Percentiles rank a stretch among this genome's conserved stretches.
Conservation (phyloP, 139 green algal species). For the Tetratostichococcus sp. region DNA sequence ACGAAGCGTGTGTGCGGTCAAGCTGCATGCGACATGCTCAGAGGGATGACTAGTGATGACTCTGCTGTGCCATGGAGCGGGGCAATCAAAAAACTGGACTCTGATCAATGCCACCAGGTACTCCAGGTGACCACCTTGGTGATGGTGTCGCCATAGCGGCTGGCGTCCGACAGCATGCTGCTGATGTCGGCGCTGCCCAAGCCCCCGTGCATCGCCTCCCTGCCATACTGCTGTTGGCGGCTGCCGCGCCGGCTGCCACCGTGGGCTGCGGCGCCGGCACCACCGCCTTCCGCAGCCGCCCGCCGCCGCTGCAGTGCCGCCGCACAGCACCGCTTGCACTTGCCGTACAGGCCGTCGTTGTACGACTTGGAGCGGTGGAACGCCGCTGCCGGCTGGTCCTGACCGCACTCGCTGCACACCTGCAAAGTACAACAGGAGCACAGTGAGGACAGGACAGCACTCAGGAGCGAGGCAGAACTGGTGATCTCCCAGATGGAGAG, state of each 20-base stretch:
- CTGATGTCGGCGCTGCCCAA: not conserved
- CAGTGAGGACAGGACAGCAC: too few species aligned
- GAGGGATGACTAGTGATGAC: not conserved
- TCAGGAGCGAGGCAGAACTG: too few species aligned
- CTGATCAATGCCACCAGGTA: too few species aligned
- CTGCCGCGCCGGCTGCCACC: not conserved
- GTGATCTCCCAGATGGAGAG: too few species aligned
- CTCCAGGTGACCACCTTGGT: not conserved
- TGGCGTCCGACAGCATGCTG: not conserved
- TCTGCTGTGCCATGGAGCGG: too few species aligned
- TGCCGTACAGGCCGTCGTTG: not conserved
- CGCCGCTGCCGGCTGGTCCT: not conserved
- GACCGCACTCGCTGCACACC: not conserved
- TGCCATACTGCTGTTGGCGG: not conserved
- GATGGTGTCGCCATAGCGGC: not conserved
- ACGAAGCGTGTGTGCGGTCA: too few species aligned
- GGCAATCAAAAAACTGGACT: not conserved
- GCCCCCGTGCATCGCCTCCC: not conserved
- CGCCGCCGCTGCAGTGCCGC: not conserved
- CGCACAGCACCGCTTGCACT: not conserved
- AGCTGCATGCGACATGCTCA: not conserved
- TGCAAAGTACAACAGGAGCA: not conserved
- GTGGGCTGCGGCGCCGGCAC: too few species aligned
- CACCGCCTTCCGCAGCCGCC: not conserved
- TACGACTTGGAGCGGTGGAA: constrained; percentile 1